Evolutionary conservation across 495 filamentous ascomycete genomes (phyloP).

Genomic region (Penicillium canescens): DNA sequence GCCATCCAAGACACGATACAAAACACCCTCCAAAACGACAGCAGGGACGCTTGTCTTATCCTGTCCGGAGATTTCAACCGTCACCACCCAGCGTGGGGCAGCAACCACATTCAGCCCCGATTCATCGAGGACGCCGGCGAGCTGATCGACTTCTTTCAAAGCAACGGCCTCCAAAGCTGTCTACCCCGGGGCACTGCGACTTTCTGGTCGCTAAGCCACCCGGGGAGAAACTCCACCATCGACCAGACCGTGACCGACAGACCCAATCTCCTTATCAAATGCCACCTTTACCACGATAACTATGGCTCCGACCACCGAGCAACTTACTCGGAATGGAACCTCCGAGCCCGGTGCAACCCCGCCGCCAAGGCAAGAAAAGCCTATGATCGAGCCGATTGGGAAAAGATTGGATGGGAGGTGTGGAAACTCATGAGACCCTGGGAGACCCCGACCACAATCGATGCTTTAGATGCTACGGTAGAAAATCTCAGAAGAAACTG

Average conservation of each 20-base stretch:
- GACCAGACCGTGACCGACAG: slow-evolving; percentile 18
- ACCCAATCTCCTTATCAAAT: slow-evolving; percentile 13
- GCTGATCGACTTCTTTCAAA: slow-evolving; percentile 20
- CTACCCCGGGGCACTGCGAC: slow-evolving; percentile 16
- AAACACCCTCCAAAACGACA: not conserved
- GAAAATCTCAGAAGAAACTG: too few species aligned
- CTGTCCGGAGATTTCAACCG: slow-evolving; percentile 27
- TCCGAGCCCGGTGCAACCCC: slow-evolving; percentile 4
- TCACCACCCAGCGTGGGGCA: slow-evolving; percentile 22
- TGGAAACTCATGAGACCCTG: slow-evolving; percentile 6
- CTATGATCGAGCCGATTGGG: slow-evolving; percentile 25
- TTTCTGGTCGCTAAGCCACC: slow-evolving; percentile 18
- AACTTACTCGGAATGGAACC: slow-evolving; percentile 24
- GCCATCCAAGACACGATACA: slow-evolving; percentile 22
- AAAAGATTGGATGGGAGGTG: slow-evolving; percentile 13
- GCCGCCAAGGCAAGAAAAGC: slow-evolving; percentile 14
- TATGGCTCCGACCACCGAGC: slow-evolving; percentile 21
- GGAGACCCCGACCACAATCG: too few species aligned
- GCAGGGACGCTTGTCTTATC: slow-evolving; percentile 13
- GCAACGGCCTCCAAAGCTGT: slow-evolving; percentile 10
- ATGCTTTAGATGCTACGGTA: slow-evolving; percentile 16
- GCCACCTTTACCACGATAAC: slow-evolving; percentile 21
- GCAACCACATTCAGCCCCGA: slow-evolving; percentile 11
- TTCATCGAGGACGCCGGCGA: slow-evolving; percentile 21
- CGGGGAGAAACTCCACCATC: slow-evolving; percentile 17